These are phyloP conservation scores for Diaporthe citri DNA, from an alignment of 2,329 filamentous ascomycete species.

Conservation along the genomic window DNA sequence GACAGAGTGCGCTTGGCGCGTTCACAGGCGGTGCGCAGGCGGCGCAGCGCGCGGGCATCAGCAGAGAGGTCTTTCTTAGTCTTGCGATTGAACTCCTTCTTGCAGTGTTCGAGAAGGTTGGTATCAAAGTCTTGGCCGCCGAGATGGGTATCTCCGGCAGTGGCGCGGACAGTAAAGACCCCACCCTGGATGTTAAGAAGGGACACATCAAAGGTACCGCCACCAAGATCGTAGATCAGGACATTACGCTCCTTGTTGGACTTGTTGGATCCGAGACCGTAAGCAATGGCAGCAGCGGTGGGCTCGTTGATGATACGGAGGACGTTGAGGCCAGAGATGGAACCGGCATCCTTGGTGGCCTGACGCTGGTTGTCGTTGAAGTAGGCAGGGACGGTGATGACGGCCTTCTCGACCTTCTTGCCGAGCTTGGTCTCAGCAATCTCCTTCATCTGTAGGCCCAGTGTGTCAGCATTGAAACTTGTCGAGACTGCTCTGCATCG, in stretches of 20 bases:
- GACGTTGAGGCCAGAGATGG: slow-evolving; percentile 96
- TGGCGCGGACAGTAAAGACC: slow-evolving; percentile 99
- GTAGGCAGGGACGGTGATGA: slow-evolving; percentile 98
- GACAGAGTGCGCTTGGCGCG: slow-evolving; percentile 99
- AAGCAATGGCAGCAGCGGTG: slow-evolving; percentile 97
- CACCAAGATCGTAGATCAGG: slow-evolving; percentile 99
- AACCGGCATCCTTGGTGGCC: slow-evolving; percentile 98
- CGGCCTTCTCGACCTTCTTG: slow-evolving; percentile 99
- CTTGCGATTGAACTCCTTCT: slow-evolving; percentile 91
- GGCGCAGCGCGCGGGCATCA: slow-evolving; percentile 92
- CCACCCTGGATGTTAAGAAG: slow-evolving; percentile 98
- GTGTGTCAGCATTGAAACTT: slow-evolving; percentile 26
- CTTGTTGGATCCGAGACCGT: slow-evolving; percentile 96
- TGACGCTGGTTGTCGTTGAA: slow-evolving; percentile 99
- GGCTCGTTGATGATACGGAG: slow-evolving; percentile 99
- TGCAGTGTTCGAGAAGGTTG: slow-evolving; percentile 95
- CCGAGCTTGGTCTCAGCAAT: slow-evolving; percentile 98
- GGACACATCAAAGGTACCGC: slow-evolving; percentile 99
- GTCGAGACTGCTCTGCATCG: background rate
- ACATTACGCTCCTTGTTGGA: slow-evolving; percentile 98
- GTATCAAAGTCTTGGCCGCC: slow-evolving; percentile 98
- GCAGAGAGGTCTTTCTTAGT: slow-evolving; percentile 83
- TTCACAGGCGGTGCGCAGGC: slow-evolving; percentile 97
- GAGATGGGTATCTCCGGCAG: slow-evolving; percentile 96
- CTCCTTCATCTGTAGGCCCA: slow-evolving; percentile 87